Conservation (phyloP, 139 green algal genomes). For the Raphidocelis subcapitata region DNA sequence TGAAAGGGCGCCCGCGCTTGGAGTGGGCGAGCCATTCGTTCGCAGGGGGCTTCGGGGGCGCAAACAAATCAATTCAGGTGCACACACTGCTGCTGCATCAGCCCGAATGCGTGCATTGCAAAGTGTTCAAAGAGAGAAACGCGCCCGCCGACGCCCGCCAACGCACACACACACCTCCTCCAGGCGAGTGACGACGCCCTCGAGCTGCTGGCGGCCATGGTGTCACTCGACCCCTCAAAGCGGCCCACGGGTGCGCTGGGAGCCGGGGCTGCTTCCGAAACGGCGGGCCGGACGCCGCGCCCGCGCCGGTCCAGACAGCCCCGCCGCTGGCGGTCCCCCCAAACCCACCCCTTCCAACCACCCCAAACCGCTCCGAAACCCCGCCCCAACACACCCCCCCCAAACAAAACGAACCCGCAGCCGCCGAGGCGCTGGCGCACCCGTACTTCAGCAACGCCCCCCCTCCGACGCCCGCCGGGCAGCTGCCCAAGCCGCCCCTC, state of each 20-base stretch:
- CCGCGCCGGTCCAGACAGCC: too few species aligned
- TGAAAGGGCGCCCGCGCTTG: not conserved
- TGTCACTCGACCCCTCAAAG: conserved; percentile 45
- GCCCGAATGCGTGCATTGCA: too few species aligned
- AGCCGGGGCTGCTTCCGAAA: conserved; percentile 9
- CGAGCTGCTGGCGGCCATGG: conserved; percentile 50
- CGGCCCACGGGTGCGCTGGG: conserved; percentile 19
- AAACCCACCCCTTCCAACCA: too few species aligned
- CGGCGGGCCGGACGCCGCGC: too few species aligned
- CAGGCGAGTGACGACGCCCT: conserved; percentile 65
- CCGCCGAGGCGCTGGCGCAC: conserved; percentile 59
- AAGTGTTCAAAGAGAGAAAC: too few species aligned
- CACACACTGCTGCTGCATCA: too few species aligned
- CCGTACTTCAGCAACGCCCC: conserved; percentile 69
- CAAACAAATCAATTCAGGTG: too few species aligned
- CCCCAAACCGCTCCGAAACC: too few species aligned
- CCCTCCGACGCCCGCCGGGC: conserved; percentile 42
- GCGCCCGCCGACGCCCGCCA: too few species aligned
- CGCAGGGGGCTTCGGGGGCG: too few species aligned
- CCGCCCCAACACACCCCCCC: not conserved
- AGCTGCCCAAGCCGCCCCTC: conserved; percentile 52
- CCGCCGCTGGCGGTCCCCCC: too few species aligned
- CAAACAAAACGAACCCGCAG: conserved; percentile 14
- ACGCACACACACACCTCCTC: not conserved
- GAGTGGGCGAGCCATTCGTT: too few species aligned